phyloP scores from a whole-genome alignment of 2,329 filamentous ascomycete species.

The Beauveria asiatica region DNA sequence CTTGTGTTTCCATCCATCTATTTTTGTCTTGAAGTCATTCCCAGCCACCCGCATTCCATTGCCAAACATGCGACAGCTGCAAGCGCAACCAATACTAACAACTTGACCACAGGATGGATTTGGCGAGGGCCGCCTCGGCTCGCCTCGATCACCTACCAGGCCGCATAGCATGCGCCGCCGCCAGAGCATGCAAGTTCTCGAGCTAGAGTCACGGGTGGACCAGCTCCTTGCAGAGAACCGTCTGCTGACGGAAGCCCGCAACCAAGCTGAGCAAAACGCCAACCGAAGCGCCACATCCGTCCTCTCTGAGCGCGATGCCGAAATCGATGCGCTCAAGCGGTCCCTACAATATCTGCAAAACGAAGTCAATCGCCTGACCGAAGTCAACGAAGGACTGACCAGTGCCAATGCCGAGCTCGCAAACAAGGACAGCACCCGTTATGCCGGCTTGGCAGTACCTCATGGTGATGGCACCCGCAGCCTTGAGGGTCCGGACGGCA shows the following conservation, averaged over 20 bases:
- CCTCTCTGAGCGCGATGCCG: constrained; percentile 72
- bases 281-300: constrained; percentile 59
- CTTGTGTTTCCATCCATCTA: neutral
- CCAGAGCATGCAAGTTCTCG: constrained; percentile 94
- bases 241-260: constrained; percentile 63
- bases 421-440: constrained; percentile 64
- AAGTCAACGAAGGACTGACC: constrained; percentile 72
- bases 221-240: constrained; percentile 81
- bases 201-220: constrained; percentile 79
- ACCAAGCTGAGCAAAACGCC: constrained; percentile 57
- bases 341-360: constrained; percentile 72
- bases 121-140: constrained; percentile 78
- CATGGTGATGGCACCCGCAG: constrained; percentile 58
- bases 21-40: neutral
- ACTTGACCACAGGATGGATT: constrained; percentile 65
- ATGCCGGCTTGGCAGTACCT: constrained; percentile 56
- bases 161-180: constrained; percentile 93
- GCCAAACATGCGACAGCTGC: neutral
- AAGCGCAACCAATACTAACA: constrained; percentile 14
- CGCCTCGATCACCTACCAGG: constrained; percentile 84
- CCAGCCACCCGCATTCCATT: constrained; percentile 3
- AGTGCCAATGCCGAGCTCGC: constrained; percentile 71
- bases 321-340: constrained; percentile 75
- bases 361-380: constrained; percentile 70
- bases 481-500: constrained; percentile 57